Conservation (phyloP, 306 rosid genomes). For the Delonix regia region DNA sequence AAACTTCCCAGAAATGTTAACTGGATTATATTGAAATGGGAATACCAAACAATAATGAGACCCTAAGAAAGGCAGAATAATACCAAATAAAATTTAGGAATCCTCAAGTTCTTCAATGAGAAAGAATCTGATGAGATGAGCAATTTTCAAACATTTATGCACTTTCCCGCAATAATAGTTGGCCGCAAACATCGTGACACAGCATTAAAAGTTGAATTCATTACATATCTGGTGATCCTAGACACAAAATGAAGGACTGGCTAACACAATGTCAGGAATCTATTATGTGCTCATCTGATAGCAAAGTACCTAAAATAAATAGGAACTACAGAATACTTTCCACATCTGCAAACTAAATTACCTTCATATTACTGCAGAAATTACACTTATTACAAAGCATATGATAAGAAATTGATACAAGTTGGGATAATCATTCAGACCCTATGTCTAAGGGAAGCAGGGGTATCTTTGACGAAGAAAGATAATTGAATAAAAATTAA, state of each 20-base stretch:
- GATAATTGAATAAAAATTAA: neutral
- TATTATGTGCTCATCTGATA: neutral
- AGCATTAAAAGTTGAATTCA: neutral
- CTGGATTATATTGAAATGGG: neutral
- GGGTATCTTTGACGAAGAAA: neutral
- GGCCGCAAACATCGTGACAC: neutral
- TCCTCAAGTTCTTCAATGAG: neutral
- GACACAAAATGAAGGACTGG: conserved; percentile 2
- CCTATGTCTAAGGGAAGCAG: neutral
- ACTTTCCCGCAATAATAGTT: no score
- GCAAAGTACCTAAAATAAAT: neutral
- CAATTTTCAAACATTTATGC: neutral
- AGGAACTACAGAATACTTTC: conserved; percentile 8
- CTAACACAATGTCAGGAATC: neutral
- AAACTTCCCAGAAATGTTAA: neutral
- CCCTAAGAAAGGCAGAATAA: neutral
- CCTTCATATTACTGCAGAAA: neutral
- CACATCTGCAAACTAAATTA: conserved; percentile 1
- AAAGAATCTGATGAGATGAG: neutral
- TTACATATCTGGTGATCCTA: neutral
- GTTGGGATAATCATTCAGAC: neutral
- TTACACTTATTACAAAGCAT: no score
- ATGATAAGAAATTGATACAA: neutral
- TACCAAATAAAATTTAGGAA: neutral
- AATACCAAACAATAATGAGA: neutral